These are phyloP conservation scores for Beauveria caledonica DNA, from an alignment of 2,329 filamentous ascomycete species.

Conservation along the genomic window DNA sequence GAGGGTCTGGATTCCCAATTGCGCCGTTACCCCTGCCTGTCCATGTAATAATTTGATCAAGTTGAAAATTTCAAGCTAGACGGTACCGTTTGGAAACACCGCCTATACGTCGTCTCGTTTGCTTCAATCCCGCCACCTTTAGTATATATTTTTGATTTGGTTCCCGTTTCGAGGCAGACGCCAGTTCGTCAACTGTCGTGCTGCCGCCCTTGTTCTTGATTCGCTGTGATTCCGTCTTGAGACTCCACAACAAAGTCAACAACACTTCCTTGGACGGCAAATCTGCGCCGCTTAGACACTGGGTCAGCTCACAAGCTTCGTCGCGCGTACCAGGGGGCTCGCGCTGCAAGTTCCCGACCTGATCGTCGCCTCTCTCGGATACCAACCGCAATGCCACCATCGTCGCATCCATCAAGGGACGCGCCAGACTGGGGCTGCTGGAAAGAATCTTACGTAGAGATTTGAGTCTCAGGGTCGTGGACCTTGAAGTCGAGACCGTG, in stretches of 20 bases:
- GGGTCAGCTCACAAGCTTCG: constrained; percentile 25
- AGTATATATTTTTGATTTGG: constrained; percentile 18
- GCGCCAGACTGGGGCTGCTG: constrained; percentile 67
- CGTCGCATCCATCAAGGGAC: constrained; percentile 67
- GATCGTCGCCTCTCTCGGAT: constrained; percentile 47
- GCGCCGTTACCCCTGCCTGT: constrained; percentile 14
- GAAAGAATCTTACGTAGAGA: constrained; percentile 58
- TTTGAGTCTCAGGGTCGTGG: constrained; percentile 51
- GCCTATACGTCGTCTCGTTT: neutral
- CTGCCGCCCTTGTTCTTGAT: constrained; percentile 18
- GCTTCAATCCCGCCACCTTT: constrained; percentile 18
- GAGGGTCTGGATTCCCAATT: constrained; percentile 8
- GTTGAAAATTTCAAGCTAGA: constrained; percentile 14
- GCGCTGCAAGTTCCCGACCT: constrained; percentile 30
- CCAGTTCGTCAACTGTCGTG: constrained; percentile 17
- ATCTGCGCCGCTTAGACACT: constrained; percentile 28
- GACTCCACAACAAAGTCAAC: constrained; percentile 39
- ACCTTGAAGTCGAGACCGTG: constrained; percentile 43
- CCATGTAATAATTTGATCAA: constrained; percentile 11
- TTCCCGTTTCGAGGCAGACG: constrained; percentile 18
- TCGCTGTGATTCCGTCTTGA: constrained; percentile 34
- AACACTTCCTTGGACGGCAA: constrained; percentile 41
- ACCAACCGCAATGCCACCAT: constrained; percentile 64
- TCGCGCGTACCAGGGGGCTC: constrained; percentile 30
- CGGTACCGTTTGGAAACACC: constrained; percentile 16